phyloP scores from a whole-genome alignment of 169 alveolate genomes.

The Plasmodium gaboni region DNA sequence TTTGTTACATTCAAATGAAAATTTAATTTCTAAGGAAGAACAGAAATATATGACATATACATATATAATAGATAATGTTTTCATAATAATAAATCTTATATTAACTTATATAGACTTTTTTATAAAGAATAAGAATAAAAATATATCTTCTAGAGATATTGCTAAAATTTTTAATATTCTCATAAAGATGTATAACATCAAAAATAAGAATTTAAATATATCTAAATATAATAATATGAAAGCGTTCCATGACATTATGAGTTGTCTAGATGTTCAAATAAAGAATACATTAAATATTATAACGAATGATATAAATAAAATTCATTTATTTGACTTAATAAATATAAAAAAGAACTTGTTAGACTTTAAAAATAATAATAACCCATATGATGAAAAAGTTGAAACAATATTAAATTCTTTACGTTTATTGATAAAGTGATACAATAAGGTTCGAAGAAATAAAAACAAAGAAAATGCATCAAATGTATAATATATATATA shows the following conservation, averaged over 20 bases:
- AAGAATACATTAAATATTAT: conserved; percentile 9
- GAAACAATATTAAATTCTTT: conserved; percentile 34
- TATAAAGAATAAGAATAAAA: conserved; percentile 30
- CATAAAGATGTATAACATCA: conserved; percentile 5
- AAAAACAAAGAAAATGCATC: conserved; percentile 7
- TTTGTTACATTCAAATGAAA: neutral
- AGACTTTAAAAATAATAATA: neutral
- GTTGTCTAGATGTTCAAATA: conserved; percentile 8
- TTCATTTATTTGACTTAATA: conserved; percentile 42
- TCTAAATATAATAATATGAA: neutral
- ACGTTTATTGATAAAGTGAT: neutral
- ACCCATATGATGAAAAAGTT: conserved; percentile 6
- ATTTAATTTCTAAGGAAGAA: neutral
- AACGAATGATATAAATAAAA: conserved; percentile 6
- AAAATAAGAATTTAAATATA: neutral
- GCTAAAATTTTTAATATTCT: conserved; percentile 59
- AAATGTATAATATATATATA: neutral
- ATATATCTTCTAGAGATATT: conserved; percentile 60
- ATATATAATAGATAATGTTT: conserved; percentile 18
- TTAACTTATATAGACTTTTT: conserved; percentile 38
- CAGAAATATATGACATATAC: neutral
- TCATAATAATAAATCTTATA: conserved; percentile 25
- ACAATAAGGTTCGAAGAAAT: neutral
- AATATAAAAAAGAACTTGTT: conserved; percentile 19
- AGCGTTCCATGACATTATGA: neutral